Evolutionary conservation across 1,284 basidiomycete species (phyloP).

Genomic region (Moesziomyces sp.): DNA sequence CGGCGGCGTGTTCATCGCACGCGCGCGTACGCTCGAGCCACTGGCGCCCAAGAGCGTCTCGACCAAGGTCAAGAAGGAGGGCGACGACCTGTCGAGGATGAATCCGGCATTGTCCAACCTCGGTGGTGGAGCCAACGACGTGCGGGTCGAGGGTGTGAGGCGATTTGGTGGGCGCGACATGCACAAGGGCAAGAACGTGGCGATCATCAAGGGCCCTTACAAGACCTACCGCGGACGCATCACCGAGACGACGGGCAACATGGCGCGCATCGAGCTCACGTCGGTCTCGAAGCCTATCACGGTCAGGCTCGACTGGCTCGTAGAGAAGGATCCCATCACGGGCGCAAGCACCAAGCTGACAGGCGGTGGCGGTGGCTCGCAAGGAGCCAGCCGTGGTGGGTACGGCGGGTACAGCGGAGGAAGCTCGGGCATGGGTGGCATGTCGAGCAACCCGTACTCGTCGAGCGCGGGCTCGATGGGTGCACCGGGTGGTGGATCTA

Average conservation of each 20-base stretch:
- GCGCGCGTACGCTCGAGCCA: slow-evolving; percentile 65
- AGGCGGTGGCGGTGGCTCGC: slow-evolving; percentile 17
- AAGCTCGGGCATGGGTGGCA: slow-evolving; percentile 28
- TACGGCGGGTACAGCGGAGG: slow-evolving; percentile 24
- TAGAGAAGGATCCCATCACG: slow-evolving; percentile 73
- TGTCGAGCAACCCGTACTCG: slow-evolving; percentile 46
- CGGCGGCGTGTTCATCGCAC: slow-evolving; percentile 91
- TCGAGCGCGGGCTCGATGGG: slow-evolving; percentile 26
- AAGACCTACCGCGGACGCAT: slow-evolving; percentile 93
- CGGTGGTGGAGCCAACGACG: slow-evolving; percentile 53
- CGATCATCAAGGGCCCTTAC: slow-evolving; percentile 85
- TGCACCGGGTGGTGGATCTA: slow-evolving; percentile 4
- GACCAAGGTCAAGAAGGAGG: slow-evolving; percentile 48
- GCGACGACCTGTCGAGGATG: slow-evolving; percentile 89
- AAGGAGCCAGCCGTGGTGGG: slow-evolving; percentile 18
- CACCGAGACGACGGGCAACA: slow-evolving; percentile 91
- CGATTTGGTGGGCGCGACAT: slow-evolving; percentile 72
- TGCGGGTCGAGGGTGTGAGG: slow-evolving; percentile 46
- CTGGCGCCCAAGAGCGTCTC: slow-evolving; percentile 78
- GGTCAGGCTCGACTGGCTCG: slow-evolving; percentile 82
- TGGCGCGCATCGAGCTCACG: slow-evolving; percentile 89
- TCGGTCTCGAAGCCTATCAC: slow-evolving; percentile 90
- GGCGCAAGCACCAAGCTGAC: slow-evolving; percentile 53
- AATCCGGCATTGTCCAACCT: slow-evolving; percentile 78
- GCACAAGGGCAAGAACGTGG: slow-evolving; percentile 82